Evolutionary conservation across 2,329 filamentous ascomycete genomes (phyloP).

Genomic region (Domatiomyces globalis): DNA sequence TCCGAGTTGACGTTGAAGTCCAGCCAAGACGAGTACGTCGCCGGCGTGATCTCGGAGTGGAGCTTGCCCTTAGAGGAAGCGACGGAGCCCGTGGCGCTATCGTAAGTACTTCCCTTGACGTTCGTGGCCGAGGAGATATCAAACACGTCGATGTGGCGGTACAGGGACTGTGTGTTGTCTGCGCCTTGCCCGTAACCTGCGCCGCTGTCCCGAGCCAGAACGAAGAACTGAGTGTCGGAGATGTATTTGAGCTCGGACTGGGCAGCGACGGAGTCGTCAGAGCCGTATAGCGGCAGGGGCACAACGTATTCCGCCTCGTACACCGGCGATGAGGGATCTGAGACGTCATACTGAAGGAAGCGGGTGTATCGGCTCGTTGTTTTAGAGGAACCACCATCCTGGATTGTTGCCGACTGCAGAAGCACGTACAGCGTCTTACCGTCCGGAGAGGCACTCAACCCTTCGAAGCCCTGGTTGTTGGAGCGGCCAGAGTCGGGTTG

Average conservation of each 20-base stretch:
- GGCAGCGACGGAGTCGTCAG: constrained; percentile 43
- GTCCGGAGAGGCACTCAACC: constrained; percentile 47
- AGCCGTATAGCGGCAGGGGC: constrained; percentile 45
- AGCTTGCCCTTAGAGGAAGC: constrained; percentile 40
- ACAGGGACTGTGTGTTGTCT: constrained; percentile 39
- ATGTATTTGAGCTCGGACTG: constrained; percentile 57
- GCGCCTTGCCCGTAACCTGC: constrained; percentile 42
- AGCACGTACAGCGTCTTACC: constrained; percentile 51
- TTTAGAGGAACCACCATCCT: constrained; percentile 46
- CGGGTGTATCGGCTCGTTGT: constrained; percentile 44
- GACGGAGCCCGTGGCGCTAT: constrained; percentile 29
- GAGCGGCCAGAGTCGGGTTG: constrained; percentile 48
- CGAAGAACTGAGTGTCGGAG: constrained; percentile 48
- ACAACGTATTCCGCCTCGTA: constrained; percentile 53
- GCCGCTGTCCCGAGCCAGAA: constrained; percentile 50
- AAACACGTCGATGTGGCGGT: constrained; percentile 57
- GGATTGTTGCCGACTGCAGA: constrained; percentile 50
- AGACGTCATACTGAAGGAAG: constrained; percentile 51
- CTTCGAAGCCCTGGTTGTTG: constrained; percentile 67
- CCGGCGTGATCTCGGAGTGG: constrained; percentile 40
- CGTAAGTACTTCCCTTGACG: constrained; percentile 36
- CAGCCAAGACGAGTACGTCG: constrained; percentile 51
- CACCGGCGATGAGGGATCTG: constrained; percentile 25
- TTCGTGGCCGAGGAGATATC: constrained; percentile 50
- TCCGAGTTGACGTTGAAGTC: constrained; percentile 54